Conservation (phyloP, 2,329 filamentous ascomycete species). For the Neopestalotiopsis sp. region DNA sequence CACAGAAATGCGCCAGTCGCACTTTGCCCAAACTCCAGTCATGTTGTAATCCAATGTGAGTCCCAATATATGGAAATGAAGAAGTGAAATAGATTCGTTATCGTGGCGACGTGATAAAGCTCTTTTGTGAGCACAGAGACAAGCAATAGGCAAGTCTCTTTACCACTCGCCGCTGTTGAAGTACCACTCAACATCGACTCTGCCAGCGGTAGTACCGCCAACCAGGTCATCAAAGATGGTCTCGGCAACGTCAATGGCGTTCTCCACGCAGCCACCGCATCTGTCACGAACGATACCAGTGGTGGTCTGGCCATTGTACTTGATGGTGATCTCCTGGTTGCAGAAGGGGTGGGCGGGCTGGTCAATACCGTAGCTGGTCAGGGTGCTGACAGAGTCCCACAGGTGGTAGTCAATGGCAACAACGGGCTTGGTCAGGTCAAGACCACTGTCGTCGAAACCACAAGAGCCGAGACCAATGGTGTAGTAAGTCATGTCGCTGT, state of each 20-base stretch:
- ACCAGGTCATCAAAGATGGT: slow-evolving; percentile 61
- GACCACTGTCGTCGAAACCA: slow-evolving; percentile 64
- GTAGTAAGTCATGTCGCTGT: slow-evolving; percentile 79
- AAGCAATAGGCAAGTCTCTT: slow-evolving; percentile 1
- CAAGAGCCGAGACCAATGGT: slow-evolving; percentile 71
- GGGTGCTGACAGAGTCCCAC: slow-evolving; percentile 57
- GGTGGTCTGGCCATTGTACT: slow-evolving; percentile 57
- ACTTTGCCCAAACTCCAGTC: slow-evolving; percentile 9
- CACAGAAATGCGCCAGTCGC: background rate
- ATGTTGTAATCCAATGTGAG: background rate
- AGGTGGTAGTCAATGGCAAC: slow-evolving; percentile 70
- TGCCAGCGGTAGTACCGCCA: slow-evolving; percentile 45
- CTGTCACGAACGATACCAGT: slow-evolving; percentile 72
- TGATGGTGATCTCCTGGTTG: slow-evolving; percentile 70
- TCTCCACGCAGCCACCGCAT: slow-evolving; percentile 69
- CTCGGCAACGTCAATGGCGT: slow-evolving; percentile 65
- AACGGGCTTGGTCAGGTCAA: slow-evolving; percentile 60
- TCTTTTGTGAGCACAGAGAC: background rate
- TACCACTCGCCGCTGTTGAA: slow-evolving; percentile 31
- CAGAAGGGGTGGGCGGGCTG: slow-evolving; percentile 66
- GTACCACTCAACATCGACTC: slow-evolving; percentile 35
- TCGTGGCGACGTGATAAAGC: slow-evolving; percentile 8
- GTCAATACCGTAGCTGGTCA: slow-evolving; percentile 57
- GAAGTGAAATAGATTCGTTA: slow-evolving; percentile 14
- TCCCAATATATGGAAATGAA: slow-evolving; percentile 7